Evolutionary conservation across 495 filamentous ascomycete genomes (phyloP).

Genomic region (Penicillium simplicissimum): DNA sequence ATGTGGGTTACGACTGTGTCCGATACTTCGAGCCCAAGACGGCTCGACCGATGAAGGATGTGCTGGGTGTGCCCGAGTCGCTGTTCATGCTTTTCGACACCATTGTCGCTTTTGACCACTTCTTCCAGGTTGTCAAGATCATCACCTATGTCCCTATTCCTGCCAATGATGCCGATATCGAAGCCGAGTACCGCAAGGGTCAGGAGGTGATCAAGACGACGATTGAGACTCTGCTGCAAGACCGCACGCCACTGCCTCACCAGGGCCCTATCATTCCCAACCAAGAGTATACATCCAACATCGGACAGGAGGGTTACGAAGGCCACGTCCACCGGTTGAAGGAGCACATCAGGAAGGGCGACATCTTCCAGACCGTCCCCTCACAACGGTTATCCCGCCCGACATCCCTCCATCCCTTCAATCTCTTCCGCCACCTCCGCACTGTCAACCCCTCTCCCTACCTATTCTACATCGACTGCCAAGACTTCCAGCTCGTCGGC

Average conservation of each 20-base stretch:
- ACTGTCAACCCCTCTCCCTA: conserved; percentile 96
- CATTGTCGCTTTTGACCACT: conserved; percentile 91
- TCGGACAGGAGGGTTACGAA: conserved; percentile 86
- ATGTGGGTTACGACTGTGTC: conserved; percentile 96
- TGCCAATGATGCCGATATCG: conserved; percentile 50
- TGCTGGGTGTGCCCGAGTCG: conserved; percentile 84
- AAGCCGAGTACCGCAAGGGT: conserved; percentile 64
- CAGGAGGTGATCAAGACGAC: conserved; percentile 60
- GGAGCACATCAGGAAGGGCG: conserved; percentile 81
- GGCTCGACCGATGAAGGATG: conserved; percentile 79
- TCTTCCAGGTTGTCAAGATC: conserved; percentile 87
- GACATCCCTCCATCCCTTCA: conserved; percentile 91
- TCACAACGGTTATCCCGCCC: conserved; percentile 90
- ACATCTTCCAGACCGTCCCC: conserved; percentile 97
- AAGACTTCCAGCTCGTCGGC: conserved; percentile 90
- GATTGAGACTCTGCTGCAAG: conserved; percentile 66
- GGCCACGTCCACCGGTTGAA: conserved; percentile 78
- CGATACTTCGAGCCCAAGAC: conserved; percentile 97
- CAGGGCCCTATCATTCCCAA: conserved; percentile 69
- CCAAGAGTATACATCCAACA: conserved; percentile 88
- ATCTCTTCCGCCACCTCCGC: conserved; percentile 95
- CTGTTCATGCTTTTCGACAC: conserved; percentile 99
- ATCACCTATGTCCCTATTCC: conserved; percentile 76
- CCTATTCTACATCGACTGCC: conserved; percentile 92
- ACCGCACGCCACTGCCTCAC: conserved; percentile 74